Evolutionary conservation across 2,329 filamentous ascomycete genomes (phyloP).

Genomic region (Ascochyta lentis): DNA sequence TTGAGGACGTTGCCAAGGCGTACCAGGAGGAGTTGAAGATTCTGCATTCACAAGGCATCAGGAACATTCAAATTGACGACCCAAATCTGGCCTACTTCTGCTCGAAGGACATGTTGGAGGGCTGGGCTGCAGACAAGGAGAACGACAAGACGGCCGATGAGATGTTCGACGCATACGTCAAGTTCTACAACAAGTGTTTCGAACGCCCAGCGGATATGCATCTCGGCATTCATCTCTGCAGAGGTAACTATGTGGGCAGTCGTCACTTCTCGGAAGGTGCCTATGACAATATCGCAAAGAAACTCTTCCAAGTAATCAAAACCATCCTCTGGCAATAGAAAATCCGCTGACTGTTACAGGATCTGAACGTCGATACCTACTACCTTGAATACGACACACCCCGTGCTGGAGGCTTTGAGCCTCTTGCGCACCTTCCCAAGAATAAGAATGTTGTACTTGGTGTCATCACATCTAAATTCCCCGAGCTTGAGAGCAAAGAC

Average conservation of each 20-base stretch:
- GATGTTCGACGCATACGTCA: constrained; percentile 77
- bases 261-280: constrained; percentile 57
- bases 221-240: constrained; percentile 77
- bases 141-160: constrained; percentile 73
- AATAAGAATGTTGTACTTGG: constrained; percentile 57
- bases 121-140: constrained; percentile 64
- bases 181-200: constrained; percentile 76
- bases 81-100: constrained; percentile 56
- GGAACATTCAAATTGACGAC: constrained; percentile 59
- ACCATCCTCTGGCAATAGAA: not conserved
- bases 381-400: constrained; percentile 57
- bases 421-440: constrained; percentile 53
- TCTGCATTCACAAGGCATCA: constrained; percentile 53
- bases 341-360: constrained; percentile 24
- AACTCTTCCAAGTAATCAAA: constrained; percentile 45
- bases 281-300: constrained; percentile 56
- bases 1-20: constrained; percentile 55
- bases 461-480: constrained; percentile 56
- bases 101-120: constrained; percentile 46
- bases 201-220: constrained; percentile 72
- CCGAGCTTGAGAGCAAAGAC: constrained; percentile 54
- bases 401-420: constrained; percentile 57
- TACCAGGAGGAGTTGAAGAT: constrained; percentile 57
- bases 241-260: constrained; percentile 56
- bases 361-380: constrained; percentile 50